Percentiles rank a stretch among this genome's conserved stretches.
Conservation (phyloP, 495 filamentous ascomycete species). For the Penicillium lagena region DNA sequence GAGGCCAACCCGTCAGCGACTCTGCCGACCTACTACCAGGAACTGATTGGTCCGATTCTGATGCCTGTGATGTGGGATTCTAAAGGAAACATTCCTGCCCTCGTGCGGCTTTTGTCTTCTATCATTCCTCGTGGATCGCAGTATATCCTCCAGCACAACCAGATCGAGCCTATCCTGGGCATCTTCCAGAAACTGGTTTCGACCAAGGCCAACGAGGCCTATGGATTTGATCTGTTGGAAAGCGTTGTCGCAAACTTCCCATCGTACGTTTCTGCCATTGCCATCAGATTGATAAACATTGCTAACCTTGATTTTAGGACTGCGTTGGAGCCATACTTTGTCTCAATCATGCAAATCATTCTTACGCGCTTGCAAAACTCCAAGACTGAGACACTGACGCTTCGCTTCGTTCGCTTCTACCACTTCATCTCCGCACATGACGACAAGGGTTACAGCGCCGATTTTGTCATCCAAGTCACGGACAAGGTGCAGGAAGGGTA, state of each 20-base stretch:
- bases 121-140: slow-evolving; percentile 71
- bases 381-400: slow-evolving; percentile 73
- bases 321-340: slow-evolving; percentile 69
- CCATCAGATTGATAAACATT: neutral
- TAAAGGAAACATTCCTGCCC: slow-evolving; percentile 85
- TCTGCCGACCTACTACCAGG: slow-evolving; percentile 69
- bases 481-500: slow-evolving; percentile 73
- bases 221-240: slow-evolving; percentile 87
- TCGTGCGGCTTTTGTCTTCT: slow-evolving; percentile 75
- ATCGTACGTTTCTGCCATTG: slow-evolving; percentile 32
- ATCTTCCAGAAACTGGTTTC: slow-evolving; percentile 87
- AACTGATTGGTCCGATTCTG: slow-evolving; percentile 67
- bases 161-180: slow-evolving; percentile 72
- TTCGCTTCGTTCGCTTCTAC: slow-evolving; percentile 84
- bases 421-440: slow-evolving; percentile 77
- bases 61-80: slow-evolving; percentile 78
- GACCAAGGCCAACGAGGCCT: slow-evolving; percentile 66
- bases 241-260: slow-evolving; percentile 64
- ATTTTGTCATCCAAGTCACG: slow-evolving; percentile 76
- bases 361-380: slow-evolving; percentile 72
- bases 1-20: slow-evolving; percentile 70
- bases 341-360: slow-evolving; percentile 71
- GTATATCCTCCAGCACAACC: slow-evolving; percentile 66
- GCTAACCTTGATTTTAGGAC: slow-evolving; percentile 34
- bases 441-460: slow-evolving; percentile 73